Evolutionary conservation across 1,139 yeast genomes (phyloP).

Genomic region (Magnusiomyces sp.): DNA sequence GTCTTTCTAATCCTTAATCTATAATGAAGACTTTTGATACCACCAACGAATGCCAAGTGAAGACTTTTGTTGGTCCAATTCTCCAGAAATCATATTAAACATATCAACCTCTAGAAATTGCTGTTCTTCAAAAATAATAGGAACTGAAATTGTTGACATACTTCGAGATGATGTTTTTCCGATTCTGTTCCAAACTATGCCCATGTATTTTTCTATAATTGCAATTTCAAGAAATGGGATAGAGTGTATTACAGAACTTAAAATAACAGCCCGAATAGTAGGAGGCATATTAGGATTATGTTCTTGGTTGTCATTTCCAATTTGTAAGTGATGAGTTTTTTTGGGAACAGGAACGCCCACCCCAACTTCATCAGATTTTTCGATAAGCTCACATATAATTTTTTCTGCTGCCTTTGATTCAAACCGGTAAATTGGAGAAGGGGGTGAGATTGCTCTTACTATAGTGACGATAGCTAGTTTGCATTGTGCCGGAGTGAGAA

Average conservation of each 20-base stretch:
- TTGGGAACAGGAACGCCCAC: constrained; percentile 32
- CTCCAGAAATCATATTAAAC: constrained; percentile 39
- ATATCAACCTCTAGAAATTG: constrained; percentile 30
- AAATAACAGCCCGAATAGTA: constrained; percentile 46
- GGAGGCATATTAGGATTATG: constrained; percentile 23
- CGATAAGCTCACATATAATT: constrained; percentile 26
- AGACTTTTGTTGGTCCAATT: constrained; percentile 50
- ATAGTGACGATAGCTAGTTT: constrained; percentile 51
- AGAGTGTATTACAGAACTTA: constrained; percentile 42
- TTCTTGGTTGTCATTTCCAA: constrained; percentile 11
- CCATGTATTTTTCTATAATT: constrained; percentile 27
- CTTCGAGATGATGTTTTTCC: constrained; percentile 3
- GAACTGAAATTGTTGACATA: not conserved
- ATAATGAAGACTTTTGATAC: constrained; percentile 30
- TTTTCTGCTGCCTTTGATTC: constrained; percentile 33
- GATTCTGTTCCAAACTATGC: constrained; percentile 10
- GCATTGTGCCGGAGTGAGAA: constrained; percentile 50
- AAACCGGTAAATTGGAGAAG: constrained; percentile 31
- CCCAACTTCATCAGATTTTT: constrained; percentile 15
- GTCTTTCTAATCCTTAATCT: not conserved
- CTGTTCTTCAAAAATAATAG: constrained; percentile 26
- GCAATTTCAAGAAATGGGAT: constrained; percentile 48
- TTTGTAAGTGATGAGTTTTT: constrained; percentile 27
- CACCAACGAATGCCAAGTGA: constrained; percentile 63
- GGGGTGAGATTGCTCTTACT: constrained; percentile 44